phyloP scores from a whole-genome alignment of 1,284 basidiomycete species.

The Cryptococcus sp. region DNA sequence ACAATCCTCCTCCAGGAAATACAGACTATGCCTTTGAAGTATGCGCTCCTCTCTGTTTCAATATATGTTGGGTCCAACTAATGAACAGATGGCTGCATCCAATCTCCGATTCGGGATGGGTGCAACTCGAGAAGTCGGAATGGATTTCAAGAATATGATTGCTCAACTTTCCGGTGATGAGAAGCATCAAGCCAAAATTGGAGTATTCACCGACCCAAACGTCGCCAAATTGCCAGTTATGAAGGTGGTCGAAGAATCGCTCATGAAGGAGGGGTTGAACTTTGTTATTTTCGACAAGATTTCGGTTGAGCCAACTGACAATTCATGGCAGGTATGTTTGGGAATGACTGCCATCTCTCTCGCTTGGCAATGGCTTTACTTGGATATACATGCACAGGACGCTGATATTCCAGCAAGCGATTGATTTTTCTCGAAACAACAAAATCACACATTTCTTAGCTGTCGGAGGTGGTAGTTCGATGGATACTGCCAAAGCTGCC shows the following conservation, averaged over 20 bases:
- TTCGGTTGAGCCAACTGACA: slow-evolving; percentile 87
- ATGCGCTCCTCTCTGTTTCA: slow-evolving; percentile 17
- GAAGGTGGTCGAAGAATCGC: slow-evolving; percentile 56
- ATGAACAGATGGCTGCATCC: slow-evolving; percentile 86
- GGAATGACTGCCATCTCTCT: too few species aligned
- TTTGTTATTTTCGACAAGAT: slow-evolving; percentile 83
- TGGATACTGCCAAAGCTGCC: slow-evolving; percentile 90
- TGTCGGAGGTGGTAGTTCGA: slow-evolving; percentile 91
- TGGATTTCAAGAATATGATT: slow-evolving; percentile 38
- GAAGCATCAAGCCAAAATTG: slow-evolving; percentile 59
- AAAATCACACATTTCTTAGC: slow-evolving; percentile 93
- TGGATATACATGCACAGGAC: background rate
- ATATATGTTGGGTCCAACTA: too few species aligned
- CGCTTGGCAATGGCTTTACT: background rate
- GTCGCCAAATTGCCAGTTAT: slow-evolving; percentile 77
- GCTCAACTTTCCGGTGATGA: slow-evolving; percentile 26
- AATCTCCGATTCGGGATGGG: slow-evolving; percentile 86
- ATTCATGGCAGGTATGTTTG: slow-evolving; percentile 48
- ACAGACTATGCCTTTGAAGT: slow-evolving; percentile 97
- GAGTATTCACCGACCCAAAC: slow-evolving; percentile 87
- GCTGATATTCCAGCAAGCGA: slow-evolving; percentile 59
- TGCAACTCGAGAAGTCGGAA: slow-evolving; percentile 81
- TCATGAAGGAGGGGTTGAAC: slow-evolving; percentile 44
- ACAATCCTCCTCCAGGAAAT: slow-evolving; percentile 48
- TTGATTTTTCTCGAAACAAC: slow-evolving; percentile 76